Evolutionary conservation across 129 eudicot species (phyloP).

Genomic region (Calendula officinalis): DNA sequence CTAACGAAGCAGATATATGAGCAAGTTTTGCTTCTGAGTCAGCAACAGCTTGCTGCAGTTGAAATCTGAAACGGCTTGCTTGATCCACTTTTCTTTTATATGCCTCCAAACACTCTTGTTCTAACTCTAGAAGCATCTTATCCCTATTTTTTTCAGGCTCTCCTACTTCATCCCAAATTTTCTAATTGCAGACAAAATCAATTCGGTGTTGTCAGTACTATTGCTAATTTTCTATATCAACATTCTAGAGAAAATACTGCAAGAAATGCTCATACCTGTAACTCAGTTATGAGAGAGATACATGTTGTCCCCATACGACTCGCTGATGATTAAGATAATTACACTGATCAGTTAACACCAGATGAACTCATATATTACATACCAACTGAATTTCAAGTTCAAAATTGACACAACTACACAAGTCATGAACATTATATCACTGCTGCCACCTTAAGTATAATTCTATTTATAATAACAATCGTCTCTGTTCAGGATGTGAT

Average conservation of each 20-base stretch:
- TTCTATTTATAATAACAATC: not conserved
- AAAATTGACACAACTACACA: slow-evolving; percentile 2
- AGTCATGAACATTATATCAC: not conserved
- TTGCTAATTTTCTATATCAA: not conserved
- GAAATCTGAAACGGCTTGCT: slow-evolving; percentile 51
- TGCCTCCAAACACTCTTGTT: slow-evolving; percentile 69
- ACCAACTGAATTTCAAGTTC: not conserved
- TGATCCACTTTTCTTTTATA: slow-evolving; percentile 69
- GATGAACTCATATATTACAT: not conserved
- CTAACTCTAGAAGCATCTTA: slow-evolving; percentile 63
- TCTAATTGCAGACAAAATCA: slow-evolving; percentile 25
- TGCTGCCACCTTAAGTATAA: slow-evolving; percentile 4
- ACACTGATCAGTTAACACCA: slow-evolving; percentile 15
- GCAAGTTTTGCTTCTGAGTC: slow-evolving; percentile 77
- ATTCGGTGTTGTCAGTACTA: not conserved
- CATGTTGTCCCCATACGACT: slow-evolving; percentile 19
- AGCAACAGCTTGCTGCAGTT: slow-evolving; percentile 58
- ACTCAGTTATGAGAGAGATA: slow-evolving; percentile 29
- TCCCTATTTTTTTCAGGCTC: slow-evolving; percentile 63
- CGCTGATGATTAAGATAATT: slow-evolving; percentile 15
- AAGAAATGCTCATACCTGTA: slow-evolving; percentile 20
- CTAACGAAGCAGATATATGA: slow-evolving; percentile 50
- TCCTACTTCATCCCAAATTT: slow-evolving; percentile 81
- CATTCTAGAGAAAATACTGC: slow-evolving; percentile 15
- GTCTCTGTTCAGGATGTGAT: not conserved